Conservation (phyloP, 176 grass and related monocot genomes). For the Puccinellia tenuiflora region DNA sequence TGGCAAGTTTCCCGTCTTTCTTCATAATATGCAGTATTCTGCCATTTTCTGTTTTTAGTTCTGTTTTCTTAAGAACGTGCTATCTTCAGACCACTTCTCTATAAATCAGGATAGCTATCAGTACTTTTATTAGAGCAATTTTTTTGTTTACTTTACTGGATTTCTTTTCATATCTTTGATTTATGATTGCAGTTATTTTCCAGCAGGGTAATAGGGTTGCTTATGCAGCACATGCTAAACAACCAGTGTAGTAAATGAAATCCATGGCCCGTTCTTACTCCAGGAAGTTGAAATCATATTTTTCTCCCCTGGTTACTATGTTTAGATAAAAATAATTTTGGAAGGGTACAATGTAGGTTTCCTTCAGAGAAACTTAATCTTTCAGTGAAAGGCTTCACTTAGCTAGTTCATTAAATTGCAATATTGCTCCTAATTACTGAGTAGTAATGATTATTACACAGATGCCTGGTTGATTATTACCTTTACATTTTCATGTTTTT, state of each 20-base stretch:
- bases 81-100: background rate
- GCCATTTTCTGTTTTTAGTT: background rate
- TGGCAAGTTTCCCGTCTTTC: background rate
- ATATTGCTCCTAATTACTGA: background rate
- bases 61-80: background rate
- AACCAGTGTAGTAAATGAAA: background rate
- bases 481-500: conserved; percentile 5
- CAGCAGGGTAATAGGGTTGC: background rate
- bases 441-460: background rate
- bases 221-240: background rate
- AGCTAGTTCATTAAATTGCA: background rate
- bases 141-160: background rate
- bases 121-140: background rate
- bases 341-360: background rate
- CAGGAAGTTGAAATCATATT: background rate
- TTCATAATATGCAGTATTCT: background rate
- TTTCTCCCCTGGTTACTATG: background rate
- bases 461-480: background rate
- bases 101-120: background rate
- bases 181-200: background rate
- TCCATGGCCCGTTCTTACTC: background rate
- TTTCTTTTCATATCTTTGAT: background rate
- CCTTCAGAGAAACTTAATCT: background rate
- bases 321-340: background rate
- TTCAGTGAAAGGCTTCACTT: background rate